phyloP scores from a whole-genome alignment of 805 yeast genomes.

The Ogataea paradorogensis region DNA sequence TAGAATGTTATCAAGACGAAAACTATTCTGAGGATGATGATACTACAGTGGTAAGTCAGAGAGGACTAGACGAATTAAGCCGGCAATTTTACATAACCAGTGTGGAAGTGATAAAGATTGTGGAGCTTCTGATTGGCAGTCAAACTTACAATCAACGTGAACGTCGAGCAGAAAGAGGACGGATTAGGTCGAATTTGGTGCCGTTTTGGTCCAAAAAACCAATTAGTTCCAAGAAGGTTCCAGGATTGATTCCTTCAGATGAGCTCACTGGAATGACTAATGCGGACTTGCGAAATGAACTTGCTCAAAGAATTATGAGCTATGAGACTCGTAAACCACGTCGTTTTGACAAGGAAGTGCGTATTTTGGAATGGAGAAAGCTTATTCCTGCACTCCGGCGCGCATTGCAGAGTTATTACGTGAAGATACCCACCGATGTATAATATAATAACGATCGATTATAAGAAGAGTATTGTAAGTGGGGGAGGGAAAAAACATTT shows the following conservation, averaged over 20 bases:
- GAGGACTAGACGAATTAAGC: slow-evolving; percentile 24
- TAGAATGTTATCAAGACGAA: slow-evolving; percentile 40
- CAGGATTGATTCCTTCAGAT: slow-evolving; percentile 10
- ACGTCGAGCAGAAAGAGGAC: slow-evolving; percentile 61
- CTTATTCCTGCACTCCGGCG: slow-evolving; percentile 58
- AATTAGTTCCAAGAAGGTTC: slow-evolving; percentile 42
- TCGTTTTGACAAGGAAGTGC: slow-evolving; percentile 66
- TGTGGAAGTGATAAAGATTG: slow-evolving; percentile 65
- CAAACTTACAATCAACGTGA: slow-evolving; percentile 45
- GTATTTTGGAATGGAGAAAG: slow-evolving; percentile 60
- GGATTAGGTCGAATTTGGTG: slow-evolving; percentile 62
- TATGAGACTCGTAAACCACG: slow-evolving; percentile 62
- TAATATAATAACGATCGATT: slow-evolving; percentile 3
- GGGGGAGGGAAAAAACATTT: no score
- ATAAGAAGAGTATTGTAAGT: no score
- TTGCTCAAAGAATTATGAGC: slow-evolving; percentile 64
- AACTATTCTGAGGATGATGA: slow-evolving; percentile 23
- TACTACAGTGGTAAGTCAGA: slow-evolving; percentile 18
- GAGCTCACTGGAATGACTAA: slow-evolving; percentile 20
- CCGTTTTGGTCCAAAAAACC: slow-evolving; percentile 67
- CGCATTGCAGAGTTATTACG: slow-evolving; percentile 64
- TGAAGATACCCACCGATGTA: slow-evolving; percentile 45
- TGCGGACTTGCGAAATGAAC: slow-evolving; percentile 44
- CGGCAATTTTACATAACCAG: slow-evolving; percentile 54
- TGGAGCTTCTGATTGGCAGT: slow-evolving; percentile 57